These are phyloP conservation scores for Panicum virgatum DNA, from an alignment of 202 grass and related monocot species.

Conservation along the genomic window DNA sequence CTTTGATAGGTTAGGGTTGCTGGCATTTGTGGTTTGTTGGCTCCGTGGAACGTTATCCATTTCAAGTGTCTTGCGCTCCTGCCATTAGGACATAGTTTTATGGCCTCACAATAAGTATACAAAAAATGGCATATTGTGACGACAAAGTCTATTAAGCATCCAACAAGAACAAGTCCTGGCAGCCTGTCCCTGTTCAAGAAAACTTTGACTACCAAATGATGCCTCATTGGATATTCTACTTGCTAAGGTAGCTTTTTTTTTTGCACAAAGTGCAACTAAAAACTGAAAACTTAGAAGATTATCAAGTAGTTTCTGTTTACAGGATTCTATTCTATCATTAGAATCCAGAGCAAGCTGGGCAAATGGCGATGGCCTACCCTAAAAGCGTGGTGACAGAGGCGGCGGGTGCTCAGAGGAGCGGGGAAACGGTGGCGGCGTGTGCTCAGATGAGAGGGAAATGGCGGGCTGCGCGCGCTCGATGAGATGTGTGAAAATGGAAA, in stretches of 20 bases:
- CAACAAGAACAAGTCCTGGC: not conserved
- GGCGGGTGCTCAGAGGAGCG: too few relatives aligned
- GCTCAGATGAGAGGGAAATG: too few relatives aligned
- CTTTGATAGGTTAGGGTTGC: not conserved
- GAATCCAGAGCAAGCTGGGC: too few relatives aligned
- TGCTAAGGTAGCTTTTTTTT: not conserved
- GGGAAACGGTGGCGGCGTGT: too few relatives aligned
- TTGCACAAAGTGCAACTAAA: not conserved
- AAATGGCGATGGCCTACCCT: too few relatives aligned
- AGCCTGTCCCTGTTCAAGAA: not conserved
- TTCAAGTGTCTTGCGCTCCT: conserved; percentile 4
- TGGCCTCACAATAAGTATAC: not conserved
- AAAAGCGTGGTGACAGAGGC: too few relatives aligned
- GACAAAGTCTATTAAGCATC: not conserved
- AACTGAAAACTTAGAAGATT: not conserved
- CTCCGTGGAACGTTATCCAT: not conserved
- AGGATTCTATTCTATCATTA: not conserved
- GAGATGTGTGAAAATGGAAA: too few relatives aligned
- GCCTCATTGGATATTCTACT: not conserved
- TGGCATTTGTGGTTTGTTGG: not conserved
- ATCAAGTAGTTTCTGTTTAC: not conserved
- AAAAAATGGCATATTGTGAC: not conserved
- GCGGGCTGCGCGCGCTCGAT: too few relatives aligned
- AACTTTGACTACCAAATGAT: not conserved
- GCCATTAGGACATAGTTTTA: not conserved